Evolutionary conservation across 1,139 yeast species (phyloP), one percentile per base, ranked within the genome.

Genomic region (Saccharomyces hybrid): DNA sequence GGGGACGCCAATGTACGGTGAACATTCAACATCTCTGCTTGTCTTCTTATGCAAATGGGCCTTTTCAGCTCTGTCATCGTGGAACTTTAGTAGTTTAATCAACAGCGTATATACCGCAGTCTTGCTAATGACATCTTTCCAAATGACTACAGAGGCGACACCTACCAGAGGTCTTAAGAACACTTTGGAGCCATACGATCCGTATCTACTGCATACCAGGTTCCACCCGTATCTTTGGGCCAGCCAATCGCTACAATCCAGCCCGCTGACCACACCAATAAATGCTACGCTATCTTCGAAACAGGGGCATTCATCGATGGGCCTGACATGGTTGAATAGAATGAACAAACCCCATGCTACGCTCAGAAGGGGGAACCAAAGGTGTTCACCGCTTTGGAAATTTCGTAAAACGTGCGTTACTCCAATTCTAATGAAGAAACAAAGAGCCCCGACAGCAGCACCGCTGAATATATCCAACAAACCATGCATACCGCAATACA

Each of bases 401-500:
- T 60, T 57, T 11, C 38, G 46, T 8, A 63, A 57, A 30, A 57
- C 26, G 53, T 55, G 20, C 55, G 63, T 53, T 51, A 59, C 52
- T 7, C 50, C 48, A 32, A 63, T 58, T 57, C 91, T 71, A 41
- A 76, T 67, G 9, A 75, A 51, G 53, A 78, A 78, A 48, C 83
- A 73, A 0, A 69, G 49, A 0, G 73, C 54, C 0, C 99, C 99
- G 27, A 89, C 75, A 0, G 78, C 0, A 0, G 82, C 72, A 2
- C 99, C 99, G 9, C 81, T 71, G 1, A 75, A 53, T 4, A 93
- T 76, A 68, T 93, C 99, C 32, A 88, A 72, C 58, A 88, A 81
- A 2, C 99, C 99, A 71, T 93, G 99, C 99, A 93, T 93, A 4
- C 99, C 99, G 70, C 97, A 91, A 71, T 93, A 93, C 6, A 93